Conservation (phyloP, 2,329 filamentous ascomycete species). For the Geoglossum cookeanum region DNA sequence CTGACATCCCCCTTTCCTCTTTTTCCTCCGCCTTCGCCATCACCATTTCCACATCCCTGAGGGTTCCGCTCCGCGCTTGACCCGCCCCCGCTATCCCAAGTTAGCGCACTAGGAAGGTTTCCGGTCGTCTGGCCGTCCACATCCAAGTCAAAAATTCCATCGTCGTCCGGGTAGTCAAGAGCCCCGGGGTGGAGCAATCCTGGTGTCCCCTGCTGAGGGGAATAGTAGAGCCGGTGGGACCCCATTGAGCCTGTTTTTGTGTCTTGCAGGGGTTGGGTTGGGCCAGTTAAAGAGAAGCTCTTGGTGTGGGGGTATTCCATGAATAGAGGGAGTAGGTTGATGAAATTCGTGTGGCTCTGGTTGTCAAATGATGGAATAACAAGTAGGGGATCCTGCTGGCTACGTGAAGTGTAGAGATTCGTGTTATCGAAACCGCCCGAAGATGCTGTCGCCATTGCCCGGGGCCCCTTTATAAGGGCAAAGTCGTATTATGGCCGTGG, state of each 20-base stretch:
- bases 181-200: constrained; percentile 30
- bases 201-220: constrained; percentile 26
- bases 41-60: constrained; percentile 47
- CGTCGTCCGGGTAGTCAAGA: constrained; percentile 62
- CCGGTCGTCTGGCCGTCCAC: constrained; percentile 52
- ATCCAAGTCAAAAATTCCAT: constrained; percentile 61
- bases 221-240: constrained; percentile 16
- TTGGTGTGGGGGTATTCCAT: neutral
- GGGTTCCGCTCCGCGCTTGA: constrained; percentile 56
- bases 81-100: constrained; percentile 18
- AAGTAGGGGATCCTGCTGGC: constrained; percentile 58
- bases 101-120: constrained; percentile 31
- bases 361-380: constrained; percentile 58
- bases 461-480: neutral
- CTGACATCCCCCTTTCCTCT: constrained; percentile 61
- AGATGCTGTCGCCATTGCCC: neutral
- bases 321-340: neutral
- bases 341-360: constrained; percentile 14
- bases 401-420: constrained; percentile 51
- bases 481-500: too few relatives aligned
- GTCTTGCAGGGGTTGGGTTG: neutral
- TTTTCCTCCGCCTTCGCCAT: constrained; percentile 38
- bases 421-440: constrained; percentile 19
- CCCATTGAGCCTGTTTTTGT: neutral
- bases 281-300: neutral